Evolutionary conservation across 768 basidiomycete genomes (phyloP).

Genomic region (Holtermannia corniformis): DNA sequence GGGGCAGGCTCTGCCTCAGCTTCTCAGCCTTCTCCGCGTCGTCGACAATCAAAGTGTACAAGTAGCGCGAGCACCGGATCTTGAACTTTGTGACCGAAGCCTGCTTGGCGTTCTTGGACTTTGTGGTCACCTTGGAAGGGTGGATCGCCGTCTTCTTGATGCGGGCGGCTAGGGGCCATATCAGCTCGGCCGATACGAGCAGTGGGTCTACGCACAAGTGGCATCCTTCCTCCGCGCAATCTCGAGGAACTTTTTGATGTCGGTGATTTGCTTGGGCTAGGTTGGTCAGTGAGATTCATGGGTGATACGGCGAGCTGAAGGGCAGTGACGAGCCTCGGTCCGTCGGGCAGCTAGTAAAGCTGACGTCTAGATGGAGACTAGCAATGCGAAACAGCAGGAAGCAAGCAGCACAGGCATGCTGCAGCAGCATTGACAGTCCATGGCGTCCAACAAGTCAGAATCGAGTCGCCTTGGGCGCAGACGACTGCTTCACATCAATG

Average conservation of each 20-base stretch:
- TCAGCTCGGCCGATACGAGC: background rate
- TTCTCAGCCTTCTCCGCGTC: conserved; percentile 99
- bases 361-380: too few species aligned
- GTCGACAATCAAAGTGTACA: conserved; percentile 88
- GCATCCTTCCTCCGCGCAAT: conserved; percentile 97
- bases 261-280: conserved; percentile 93
- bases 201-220: conserved; percentile 55
- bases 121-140: conserved; percentile 24
- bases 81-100: conserved; percentile 78
- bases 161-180: conserved; percentile 64
- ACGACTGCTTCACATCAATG: too few species aligned
- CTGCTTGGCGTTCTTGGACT: conserved; percentile 26
- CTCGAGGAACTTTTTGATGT: conserved; percentile 98
- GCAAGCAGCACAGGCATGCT: too few species aligned
- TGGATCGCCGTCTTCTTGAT: conserved; percentile 73
- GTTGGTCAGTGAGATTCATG: background rate
- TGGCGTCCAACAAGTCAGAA: too few species aligned
- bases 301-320: background rate
- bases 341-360: too few species aligned
- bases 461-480: too few species aligned
- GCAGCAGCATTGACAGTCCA: too few species aligned
- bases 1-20: conserved; percentile 86
- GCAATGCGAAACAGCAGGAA: too few species aligned
- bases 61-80: conserved; percentile 77
- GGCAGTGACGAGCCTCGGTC: background rate